Conservation (phyloP, 805 yeast species). For the Candida cerambycidarum region DNA sequence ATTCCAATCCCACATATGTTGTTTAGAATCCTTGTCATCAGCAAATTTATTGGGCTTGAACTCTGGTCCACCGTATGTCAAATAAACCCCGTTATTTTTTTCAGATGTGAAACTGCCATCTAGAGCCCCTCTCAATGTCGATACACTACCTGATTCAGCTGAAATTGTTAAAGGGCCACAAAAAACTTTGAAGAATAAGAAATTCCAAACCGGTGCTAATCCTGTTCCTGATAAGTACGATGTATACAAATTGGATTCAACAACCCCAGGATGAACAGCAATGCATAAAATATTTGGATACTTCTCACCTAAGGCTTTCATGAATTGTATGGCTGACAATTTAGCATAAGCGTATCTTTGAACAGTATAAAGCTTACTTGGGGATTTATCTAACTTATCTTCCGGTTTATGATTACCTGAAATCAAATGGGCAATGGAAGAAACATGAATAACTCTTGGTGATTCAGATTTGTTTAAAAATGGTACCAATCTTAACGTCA, state of each 20-base stretch:
- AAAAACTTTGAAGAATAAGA: conserved; percentile 15
- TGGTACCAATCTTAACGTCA: conserved; percentile 31
- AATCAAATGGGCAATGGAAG: conserved; percentile 32
- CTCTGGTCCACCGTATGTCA: conserved; percentile 32
- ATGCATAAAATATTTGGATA: conserved; percentile 32
- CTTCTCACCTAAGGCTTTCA: conserved; percentile 24
- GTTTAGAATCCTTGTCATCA: conserved; percentile 19
- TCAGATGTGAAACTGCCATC: conserved; percentile 23
- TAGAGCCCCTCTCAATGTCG: conserved; percentile 34
- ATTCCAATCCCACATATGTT: conserved; percentile 31
- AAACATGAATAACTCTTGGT: conserved; percentile 33
- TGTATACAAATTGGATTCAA: conserved; percentile 33
- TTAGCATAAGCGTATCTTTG: conserved; percentile 38
- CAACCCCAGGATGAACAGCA: conserved; percentile 42
- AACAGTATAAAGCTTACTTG: conserved; percentile 28
- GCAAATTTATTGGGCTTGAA: conserved; percentile 25
- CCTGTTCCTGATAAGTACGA: conserved; percentile 9
- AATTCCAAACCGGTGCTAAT: background rate
- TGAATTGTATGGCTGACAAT: conserved; percentile 31
- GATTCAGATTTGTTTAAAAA: conserved; percentile 19
- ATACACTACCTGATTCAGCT: conserved; percentile 34
- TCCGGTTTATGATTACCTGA: conserved; percentile 25
- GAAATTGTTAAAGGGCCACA: conserved; percentile 24
- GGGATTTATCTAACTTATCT: conserved; percentile 23
- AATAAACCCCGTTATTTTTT: conserved; percentile 30